Percentiles rank a stretch among this genome's conserved stretches.
These are phyloP conservation scores for Closterium sp. DNA, from an alignment of 139 green algal species.

Conservation along the genomic window DNA sequence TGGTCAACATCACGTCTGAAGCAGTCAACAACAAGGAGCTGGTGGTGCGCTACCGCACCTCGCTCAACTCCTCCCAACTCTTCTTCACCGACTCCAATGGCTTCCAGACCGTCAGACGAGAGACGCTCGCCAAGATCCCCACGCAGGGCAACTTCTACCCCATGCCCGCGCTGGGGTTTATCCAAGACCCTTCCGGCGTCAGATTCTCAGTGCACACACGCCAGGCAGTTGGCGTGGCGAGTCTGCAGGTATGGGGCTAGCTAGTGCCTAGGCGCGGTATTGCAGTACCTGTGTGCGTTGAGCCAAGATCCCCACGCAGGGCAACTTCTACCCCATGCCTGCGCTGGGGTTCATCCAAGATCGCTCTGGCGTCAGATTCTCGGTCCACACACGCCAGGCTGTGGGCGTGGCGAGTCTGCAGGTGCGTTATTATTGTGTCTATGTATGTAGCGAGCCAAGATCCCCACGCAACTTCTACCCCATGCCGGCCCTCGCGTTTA, in stretches of 20 bases:
- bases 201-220: conserved; percentile 44
- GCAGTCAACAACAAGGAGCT: conserved; percentile 20
- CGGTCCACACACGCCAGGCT: conserved; percentile 43
- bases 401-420: conserved; percentile 44
- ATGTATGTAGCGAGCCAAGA: conserved; percentile 1
- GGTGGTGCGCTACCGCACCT: conserved; percentile 40
- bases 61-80: background rate
- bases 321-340: conserved; percentile 53
- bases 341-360: conserved; percentile 38
- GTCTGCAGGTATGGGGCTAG: conserved; percentile 33
- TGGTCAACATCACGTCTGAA: background rate
- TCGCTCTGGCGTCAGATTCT: conserved; percentile 1
- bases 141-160: conserved; percentile 51
- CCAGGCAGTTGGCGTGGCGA: conserved; percentile 43
- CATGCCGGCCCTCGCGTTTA: conserved; percentile 36
- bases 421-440: background rate
- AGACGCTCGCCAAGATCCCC: conserved; percentile 49
- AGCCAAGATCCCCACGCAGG: conserved; percentile 48
- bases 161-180: conserved; percentile 31
- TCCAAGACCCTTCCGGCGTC: background rate
- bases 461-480: conserved; percentile 52
- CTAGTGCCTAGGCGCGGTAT: background rate
- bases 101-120: conserved; percentile 33
- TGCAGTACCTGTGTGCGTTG: no score
- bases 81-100: conserved; percentile 41